Evolutionary conservation across 306 rosid genomes (phyloP).

Genomic region (Crataegus laevigata): DNA sequence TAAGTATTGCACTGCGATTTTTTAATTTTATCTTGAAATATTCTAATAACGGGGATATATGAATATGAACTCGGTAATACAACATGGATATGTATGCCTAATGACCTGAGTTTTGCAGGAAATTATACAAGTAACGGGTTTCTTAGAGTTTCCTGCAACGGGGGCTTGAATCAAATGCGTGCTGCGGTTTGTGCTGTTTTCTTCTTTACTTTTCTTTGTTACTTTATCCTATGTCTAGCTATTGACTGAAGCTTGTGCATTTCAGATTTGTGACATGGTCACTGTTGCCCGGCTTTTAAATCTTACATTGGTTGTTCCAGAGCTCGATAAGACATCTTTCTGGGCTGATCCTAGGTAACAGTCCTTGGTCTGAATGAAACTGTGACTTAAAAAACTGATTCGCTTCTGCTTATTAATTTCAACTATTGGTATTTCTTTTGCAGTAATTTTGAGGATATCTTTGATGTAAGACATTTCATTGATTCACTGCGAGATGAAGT

Average conservation of each 20-base stretch:
- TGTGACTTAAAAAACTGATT: slow-evolving; percentile 6
- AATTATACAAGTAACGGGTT: slow-evolving; percentile 94
- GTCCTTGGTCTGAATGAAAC: slow-evolving; percentile 16
- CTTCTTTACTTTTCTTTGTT: slow-evolving; percentile 4
- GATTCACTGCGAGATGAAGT: slow-evolving; percentile 86
- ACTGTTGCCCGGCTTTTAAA: slow-evolving; percentile 88
- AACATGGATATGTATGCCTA: background rate
- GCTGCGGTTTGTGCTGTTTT: slow-evolving; percentile 73
- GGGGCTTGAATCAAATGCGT: slow-evolving; percentile 99
- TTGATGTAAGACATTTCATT: slow-evolving; percentile 86
- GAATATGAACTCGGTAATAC: background rate
- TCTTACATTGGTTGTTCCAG: slow-evolving; percentile 93
- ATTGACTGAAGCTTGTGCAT: slow-evolving; percentile 23
- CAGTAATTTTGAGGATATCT: slow-evolving; percentile 93
- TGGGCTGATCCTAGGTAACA: slow-evolving; percentile 96
- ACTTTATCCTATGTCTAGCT: slow-evolving; percentile 5
- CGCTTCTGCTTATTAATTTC: slow-evolving; percentile 18
- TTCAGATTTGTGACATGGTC: slow-evolving; percentile 99
- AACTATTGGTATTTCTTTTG: slow-evolving; percentile 27
- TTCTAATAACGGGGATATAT: background rate
- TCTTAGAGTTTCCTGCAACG: slow-evolving; percentile 96
- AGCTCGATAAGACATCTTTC: slow-evolving; percentile 92
- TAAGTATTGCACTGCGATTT: background rate
- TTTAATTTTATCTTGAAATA: no score
- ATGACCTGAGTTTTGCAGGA: slow-evolving; percentile 52